Evolutionary conservation across 371 early-diverging fungal species (phyloP).

Genomic region (Mucor indicus): DNA sequence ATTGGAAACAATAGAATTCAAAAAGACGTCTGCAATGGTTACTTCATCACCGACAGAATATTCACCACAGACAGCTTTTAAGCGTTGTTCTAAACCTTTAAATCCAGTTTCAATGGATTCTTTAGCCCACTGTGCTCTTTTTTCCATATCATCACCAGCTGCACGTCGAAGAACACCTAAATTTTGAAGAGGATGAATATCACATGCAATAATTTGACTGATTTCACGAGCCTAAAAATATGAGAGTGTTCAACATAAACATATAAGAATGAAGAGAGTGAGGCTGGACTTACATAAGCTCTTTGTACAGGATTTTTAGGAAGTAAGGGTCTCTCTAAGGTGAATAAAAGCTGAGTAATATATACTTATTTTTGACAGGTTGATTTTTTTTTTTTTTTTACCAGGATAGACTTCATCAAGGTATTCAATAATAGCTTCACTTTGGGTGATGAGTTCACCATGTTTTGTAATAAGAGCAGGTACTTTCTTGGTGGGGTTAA

Average conservation of each 20-base stretch:
- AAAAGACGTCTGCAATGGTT: slow-evolving; percentile 81
- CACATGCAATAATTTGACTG: slow-evolving; percentile 69
- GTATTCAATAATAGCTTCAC: slow-evolving; percentile 84
- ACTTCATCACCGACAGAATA: slow-evolving; percentile 83
- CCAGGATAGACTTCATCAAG: slow-evolving; percentile 79
- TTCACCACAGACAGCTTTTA: slow-evolving; percentile 59
- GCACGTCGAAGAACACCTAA: slow-evolving; percentile 65
- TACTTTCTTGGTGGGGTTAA: slow-evolving; percentile 70
- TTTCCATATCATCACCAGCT: slow-evolving; percentile 45
- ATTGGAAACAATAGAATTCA: slow-evolving; percentile 83
- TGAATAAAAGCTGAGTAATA: background rate
- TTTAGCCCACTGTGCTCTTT: slow-evolving; percentile 63
- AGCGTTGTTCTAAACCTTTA: slow-evolving; percentile 64
- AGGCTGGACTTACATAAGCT: slow-evolving; percentile 49
- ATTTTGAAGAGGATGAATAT: slow-evolving; percentile 91
- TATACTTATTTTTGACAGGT: background rate
- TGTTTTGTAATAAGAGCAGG: slow-evolving; percentile 67
- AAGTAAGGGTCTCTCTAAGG: slow-evolving; percentile 61
- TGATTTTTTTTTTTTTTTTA: slow-evolving; percentile 1
- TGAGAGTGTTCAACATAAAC: background rate
- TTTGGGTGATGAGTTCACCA: slow-evolving; percentile 60
- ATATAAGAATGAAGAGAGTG: background rate
- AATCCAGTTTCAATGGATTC: slow-evolving; percentile 65
- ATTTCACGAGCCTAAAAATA: slow-evolving; percentile 65
- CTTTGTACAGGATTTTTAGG: slow-evolving; percentile 68